Evolutionary conservation across 441 rosid species (phyloP).

Genomic region (Metrosideros polymorpha): DNA sequence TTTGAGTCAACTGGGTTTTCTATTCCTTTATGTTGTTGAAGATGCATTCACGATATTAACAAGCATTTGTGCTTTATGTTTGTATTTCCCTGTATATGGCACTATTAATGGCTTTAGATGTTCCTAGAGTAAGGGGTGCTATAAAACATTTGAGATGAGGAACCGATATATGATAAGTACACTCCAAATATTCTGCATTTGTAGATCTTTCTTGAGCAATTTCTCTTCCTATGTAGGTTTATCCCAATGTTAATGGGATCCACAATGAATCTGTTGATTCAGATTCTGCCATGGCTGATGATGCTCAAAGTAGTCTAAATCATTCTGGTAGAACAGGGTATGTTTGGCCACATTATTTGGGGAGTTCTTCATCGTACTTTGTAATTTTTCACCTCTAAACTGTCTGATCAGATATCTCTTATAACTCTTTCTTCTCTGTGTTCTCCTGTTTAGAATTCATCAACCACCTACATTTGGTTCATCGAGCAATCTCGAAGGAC

Average conservation of each 20-base stretch:
- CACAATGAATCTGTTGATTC: conserved; percentile 28
- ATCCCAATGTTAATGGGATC: conserved; percentile 35
- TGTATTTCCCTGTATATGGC: not conserved
- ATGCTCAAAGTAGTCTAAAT: conserved; percentile 58
- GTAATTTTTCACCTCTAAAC: not conserved
- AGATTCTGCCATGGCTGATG: conserved; percentile 56
- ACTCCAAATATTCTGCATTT: not conserved
- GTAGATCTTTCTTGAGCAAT: not conserved
- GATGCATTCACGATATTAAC: not conserved
- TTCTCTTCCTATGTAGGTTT: conserved; percentile 36
- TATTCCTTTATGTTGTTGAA: not conserved
- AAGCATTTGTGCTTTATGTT: not conserved
- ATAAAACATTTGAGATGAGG: not conserved
- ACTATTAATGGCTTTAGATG: not conserved
- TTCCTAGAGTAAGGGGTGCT: not conserved
- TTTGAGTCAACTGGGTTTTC: not conserved
- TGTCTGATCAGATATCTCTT: not conserved
- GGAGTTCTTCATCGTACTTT: not conserved
- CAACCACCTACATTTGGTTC: conserved; percentile 96
- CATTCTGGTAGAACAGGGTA: conserved; percentile 42
- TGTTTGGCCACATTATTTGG: not conserved
- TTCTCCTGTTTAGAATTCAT: conserved; percentile 36
- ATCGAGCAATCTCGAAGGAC: conserved; percentile 67
- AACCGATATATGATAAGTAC: not conserved
- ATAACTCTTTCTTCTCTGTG: conserved; percentile 9